Percentiles rank a stretch among this genome's conserved stretches.
Conservation (phyloP, 495 filamentous ascomycete species). For the Xylaria telfairii region DNA sequence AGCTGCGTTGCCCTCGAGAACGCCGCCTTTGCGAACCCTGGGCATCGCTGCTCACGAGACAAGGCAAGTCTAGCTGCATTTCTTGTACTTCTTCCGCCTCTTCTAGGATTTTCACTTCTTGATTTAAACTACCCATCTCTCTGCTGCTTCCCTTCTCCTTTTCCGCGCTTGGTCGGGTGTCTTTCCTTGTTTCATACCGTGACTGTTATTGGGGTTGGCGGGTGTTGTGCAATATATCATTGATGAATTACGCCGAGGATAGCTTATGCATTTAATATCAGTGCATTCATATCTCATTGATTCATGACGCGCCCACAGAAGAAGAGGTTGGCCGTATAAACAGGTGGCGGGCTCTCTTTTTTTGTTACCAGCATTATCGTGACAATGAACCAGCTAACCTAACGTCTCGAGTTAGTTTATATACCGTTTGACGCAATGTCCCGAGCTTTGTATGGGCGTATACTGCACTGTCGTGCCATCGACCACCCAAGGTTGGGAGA, state of each 20-base stretch:
- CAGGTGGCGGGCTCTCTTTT: neutral
- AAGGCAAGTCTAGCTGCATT: slow-evolving; percentile 63
- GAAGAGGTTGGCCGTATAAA: neutral
- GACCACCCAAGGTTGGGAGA: slow-evolving; percentile 51
- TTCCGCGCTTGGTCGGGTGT: neutral
- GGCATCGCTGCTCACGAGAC: slow-evolving; percentile 75
- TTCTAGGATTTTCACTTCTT: slow-evolving; percentile 10
- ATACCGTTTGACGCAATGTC: slow-evolving; percentile 79
- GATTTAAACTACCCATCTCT: neutral
- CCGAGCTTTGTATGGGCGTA: slow-evolving; percentile 81
- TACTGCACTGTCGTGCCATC: slow-evolving; percentile 66
- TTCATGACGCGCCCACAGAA: neutral
- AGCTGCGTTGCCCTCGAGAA: slow-evolving; percentile 79
- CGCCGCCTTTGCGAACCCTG: slow-evolving; percentile 69
- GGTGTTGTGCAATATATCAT: neutral
- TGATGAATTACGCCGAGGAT: neutral
- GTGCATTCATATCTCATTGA: neutral
- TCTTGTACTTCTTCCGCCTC: slow-evolving; percentile 18
- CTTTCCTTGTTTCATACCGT: neutral
- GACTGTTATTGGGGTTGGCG: neutral
- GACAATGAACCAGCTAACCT: neutral
- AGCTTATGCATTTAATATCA: slow-evolving; percentile 1
- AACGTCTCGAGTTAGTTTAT: slow-evolving; percentile 62
- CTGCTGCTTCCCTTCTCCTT: too few relatives aligned
- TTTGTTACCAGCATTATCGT: neutral